These are phyloP conservation scores for Priceomyces haplophilus DNA, from an alignment of 805 yeast species.

Conservation along the genomic window DNA sequence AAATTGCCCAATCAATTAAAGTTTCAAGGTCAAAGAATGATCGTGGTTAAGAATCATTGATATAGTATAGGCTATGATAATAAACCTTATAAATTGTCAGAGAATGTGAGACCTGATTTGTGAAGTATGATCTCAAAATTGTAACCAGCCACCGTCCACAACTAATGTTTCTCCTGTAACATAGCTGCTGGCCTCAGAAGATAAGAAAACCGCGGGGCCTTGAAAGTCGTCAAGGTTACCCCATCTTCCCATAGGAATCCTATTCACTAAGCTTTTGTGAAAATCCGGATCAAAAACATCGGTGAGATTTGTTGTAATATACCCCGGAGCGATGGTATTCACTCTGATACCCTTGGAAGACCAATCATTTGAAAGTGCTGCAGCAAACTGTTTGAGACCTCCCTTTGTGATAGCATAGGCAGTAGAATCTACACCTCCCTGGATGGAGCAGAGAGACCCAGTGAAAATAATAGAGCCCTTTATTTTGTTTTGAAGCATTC, in stretches of 20 bases:
- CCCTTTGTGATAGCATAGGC: conserved; percentile 45
- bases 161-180: conserved; percentile 75
- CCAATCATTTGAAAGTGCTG: conserved; percentile 45
- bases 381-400: conserved; percentile 36
- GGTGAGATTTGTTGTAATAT: conserved; percentile 70
- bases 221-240: conserved; percentile 74
- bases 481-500: conserved; percentile 27
- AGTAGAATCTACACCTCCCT: conserved; percentile 38
- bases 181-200: conserved; percentile 65
- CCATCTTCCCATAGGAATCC: conserved; percentile 62
- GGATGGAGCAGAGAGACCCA: conserved; percentile 40
- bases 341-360: conserved; percentile 54
- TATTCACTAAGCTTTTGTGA: not conserved
- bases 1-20: no score
- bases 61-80: no score
- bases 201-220: conserved; percentile 65
- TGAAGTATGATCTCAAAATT: no score
- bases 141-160: conserved; percentile 66
- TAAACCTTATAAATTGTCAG: no score
- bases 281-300: conserved; percentile 59
- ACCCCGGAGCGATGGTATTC: conserved; percentile 71
- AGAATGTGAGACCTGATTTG: no score
- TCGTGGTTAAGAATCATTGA: no score
- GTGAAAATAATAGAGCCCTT: conserved; percentile 43
- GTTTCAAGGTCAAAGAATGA: no score